Conservation (phyloP, 441 rosid species). For the Jatropha multifida region DNA sequence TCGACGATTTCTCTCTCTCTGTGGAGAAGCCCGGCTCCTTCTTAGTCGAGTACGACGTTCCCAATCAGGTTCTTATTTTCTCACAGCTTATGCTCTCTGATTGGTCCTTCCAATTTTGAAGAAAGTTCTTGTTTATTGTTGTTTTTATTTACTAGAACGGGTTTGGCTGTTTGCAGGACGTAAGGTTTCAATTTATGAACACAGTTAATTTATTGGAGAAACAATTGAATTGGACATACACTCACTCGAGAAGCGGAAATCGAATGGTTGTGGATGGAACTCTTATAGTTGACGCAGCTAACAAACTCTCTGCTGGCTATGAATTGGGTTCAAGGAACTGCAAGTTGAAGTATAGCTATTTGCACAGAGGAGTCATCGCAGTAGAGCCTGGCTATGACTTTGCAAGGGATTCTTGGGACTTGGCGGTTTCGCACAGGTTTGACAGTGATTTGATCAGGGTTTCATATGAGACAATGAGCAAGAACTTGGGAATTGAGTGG, state of each 20-base stretch:
- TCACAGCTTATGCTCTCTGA: neutral
- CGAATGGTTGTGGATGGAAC: slow-evolving; percentile 41
- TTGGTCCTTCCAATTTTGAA: neutral
- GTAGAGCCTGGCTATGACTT: slow-evolving; percentile 52
- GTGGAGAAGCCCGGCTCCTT: slow-evolving; percentile 48
- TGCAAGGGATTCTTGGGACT: slow-evolving; percentile 37
- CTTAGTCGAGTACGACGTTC: slow-evolving; percentile 41
- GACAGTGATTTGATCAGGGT: slow-evolving; percentile 36
- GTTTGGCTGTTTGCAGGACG: slow-evolving; percentile 32
- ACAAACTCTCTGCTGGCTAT: slow-evolving; percentile 44
- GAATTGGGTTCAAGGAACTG: slow-evolving; percentile 35
- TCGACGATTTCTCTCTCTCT: slow-evolving; percentile 30
- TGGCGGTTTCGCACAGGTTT: slow-evolving; percentile 33
- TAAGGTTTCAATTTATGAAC: slow-evolving; percentile 53
- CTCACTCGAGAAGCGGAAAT: slow-evolving; percentile 31
- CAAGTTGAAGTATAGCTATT: slow-evolving; percentile 44
- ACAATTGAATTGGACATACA: slow-evolving; percentile 45
- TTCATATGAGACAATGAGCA: slow-evolving; percentile 27
- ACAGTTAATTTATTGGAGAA: slow-evolving; percentile 34
- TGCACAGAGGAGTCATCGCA: slow-evolving; percentile 34
- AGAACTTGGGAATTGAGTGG: slow-evolving; percentile 35
- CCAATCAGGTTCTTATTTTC: slow-evolving; percentile 33
- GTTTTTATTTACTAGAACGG: neutral
- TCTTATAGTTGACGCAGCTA: slow-evolving; percentile 33
- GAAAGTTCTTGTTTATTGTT: neutral